phyloP scores from a whole-genome alignment of 2,329 filamentous ascomycete species.

The Colletotrichum sp. region DNA sequence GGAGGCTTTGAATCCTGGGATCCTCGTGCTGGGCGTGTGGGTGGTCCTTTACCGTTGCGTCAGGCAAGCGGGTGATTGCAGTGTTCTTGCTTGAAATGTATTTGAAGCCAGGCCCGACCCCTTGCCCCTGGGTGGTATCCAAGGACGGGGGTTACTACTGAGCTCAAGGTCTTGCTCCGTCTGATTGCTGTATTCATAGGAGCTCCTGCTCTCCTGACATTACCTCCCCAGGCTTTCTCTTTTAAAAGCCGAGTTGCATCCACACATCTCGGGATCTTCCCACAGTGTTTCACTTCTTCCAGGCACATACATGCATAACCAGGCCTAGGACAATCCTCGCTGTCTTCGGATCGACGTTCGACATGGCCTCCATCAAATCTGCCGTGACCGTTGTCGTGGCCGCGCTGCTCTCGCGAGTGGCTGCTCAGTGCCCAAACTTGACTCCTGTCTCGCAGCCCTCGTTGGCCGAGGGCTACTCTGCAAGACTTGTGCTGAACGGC shows the following conservation, averaged over 20 bases:
- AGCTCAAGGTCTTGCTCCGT: not conserved
- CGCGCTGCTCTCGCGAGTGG: not conserved
- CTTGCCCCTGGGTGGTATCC: not conserved
- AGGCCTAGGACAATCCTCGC: not conserved
- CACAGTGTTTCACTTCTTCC: not conserved
- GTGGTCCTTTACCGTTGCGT: not conserved
- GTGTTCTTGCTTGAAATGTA: not conserved
- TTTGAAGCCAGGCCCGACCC: not conserved
- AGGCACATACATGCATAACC: not conserved
- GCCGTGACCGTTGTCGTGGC: not conserved
- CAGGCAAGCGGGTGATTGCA: not conserved
- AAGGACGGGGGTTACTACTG: not conserved
- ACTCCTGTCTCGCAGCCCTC: slow-evolving; percentile 13
- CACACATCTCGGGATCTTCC: not conserved
- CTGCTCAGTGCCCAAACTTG: slow-evolving; percentile 11
- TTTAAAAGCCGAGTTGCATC: not conserved
- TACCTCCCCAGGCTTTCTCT: not conserved
- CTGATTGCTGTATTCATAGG: not conserved
- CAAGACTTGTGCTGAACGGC: slow-evolving; percentile 30
- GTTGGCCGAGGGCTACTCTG: slow-evolving; percentile 29
- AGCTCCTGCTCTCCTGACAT: not conserved
- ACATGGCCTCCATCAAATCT: slow-evolving; percentile 2
- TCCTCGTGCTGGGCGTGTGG: not conserved
- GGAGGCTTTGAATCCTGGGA: not conserved
- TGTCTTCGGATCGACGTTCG: not conserved